These are phyloP conservation scores for Pseudomonodictys pantanalensis DNA, from an alignment of 495 filamentous ascomycete species.

Conservation along the genomic window DNA sequence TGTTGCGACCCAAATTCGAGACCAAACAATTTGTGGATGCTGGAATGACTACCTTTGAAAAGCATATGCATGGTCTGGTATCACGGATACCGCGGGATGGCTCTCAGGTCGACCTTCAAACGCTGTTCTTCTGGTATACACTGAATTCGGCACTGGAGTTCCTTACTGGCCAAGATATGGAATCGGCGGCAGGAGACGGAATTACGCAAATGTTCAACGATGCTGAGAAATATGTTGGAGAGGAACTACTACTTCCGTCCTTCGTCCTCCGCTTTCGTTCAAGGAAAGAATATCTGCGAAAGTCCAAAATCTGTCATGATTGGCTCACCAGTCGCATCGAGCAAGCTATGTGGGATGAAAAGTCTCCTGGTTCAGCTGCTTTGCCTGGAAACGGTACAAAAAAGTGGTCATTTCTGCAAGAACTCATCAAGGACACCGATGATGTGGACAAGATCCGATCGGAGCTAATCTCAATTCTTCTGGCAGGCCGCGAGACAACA, in stretches of 20 bases:
- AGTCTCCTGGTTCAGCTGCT: not conserved
- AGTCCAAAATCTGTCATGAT: too few relatives aligned
- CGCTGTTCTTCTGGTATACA: not conserved
- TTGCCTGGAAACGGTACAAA: not conserved
- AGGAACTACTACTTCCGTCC: too few relatives aligned
- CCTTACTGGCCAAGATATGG: not conserved
- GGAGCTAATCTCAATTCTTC: conserved; percentile 55
- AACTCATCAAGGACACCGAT: not conserved
- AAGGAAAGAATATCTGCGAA: too few relatives aligned
- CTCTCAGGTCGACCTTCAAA: not conserved
- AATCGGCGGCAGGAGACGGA: not conserved
- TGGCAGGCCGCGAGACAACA: conserved; percentile 64
- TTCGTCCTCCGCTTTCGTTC: too few relatives aligned
- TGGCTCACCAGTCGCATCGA: too few relatives aligned
- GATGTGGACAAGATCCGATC: conserved; percentile 45
- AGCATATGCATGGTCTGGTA: not conserved
- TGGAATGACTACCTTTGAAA: not conserved
- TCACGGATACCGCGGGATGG: not conserved
- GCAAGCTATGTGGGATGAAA: too few relatives aligned
- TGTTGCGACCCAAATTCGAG: not conserved
- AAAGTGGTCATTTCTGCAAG: not conserved
- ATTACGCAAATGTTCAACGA: not conserved
- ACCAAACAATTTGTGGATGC: not conserved
- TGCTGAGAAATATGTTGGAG: not conserved
- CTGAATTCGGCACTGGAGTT: not conserved